These are phyloP conservation scores for Geotrichum aggregatum DNA, from an alignment of 1,139 yeast genomes.

Conservation along the genomic window DNA sequence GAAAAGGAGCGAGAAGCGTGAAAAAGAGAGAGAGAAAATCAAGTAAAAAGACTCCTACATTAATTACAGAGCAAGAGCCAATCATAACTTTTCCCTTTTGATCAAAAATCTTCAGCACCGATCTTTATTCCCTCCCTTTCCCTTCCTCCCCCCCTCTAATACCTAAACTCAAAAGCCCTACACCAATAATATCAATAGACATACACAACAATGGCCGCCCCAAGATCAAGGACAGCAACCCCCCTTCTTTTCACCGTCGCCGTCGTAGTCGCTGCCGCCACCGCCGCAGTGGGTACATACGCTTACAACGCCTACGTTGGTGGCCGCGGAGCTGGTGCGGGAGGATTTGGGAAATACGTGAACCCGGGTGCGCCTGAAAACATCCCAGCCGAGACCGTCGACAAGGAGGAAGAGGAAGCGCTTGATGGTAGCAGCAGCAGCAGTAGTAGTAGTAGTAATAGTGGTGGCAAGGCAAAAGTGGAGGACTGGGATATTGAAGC, in stretches of 20 bases:
- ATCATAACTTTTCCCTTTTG: too few relatives aligned
- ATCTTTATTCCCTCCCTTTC: too few relatives aligned
- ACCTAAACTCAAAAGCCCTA: background rate
- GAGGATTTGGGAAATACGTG: background rate
- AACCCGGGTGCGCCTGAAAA: background rate
- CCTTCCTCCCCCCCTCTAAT: background rate
- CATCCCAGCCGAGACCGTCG: background rate
- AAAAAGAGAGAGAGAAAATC: too few relatives aligned
- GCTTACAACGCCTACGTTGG: background rate
- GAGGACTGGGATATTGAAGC: slow-evolving; percentile 4
- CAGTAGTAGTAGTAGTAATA: too few relatives aligned
- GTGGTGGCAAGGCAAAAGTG: too few relatives aligned
- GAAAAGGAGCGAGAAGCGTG: too few relatives aligned
- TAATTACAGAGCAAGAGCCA: too few relatives aligned
- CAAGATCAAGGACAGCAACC: background rate
- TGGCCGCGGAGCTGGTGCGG: too few relatives aligned
- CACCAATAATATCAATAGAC: background rate
- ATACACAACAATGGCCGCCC: background rate
- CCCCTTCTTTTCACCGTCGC: background rate
- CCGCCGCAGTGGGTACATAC: background rate
- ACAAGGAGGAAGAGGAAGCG: too few relatives aligned
- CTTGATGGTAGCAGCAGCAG: too few relatives aligned
- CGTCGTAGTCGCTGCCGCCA: background rate
- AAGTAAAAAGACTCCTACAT: too few relatives aligned
- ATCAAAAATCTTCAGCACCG: too few relatives aligned